phyloP scores from a whole-genome alignment of 768 basidiomycete genomes.

The Flagelloscypha sp. region DNA sequence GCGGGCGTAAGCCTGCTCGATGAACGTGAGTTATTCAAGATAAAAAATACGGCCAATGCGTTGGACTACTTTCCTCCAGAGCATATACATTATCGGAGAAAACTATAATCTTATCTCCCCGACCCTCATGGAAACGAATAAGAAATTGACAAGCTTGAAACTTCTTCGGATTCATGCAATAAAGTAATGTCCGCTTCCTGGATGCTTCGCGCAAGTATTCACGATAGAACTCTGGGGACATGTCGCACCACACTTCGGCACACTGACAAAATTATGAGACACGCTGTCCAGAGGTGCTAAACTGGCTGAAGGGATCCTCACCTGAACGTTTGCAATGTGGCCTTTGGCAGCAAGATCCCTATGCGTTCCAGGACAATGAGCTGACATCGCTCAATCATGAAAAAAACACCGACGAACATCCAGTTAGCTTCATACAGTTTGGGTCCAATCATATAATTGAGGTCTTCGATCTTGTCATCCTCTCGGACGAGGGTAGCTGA shows the following conservation, averaged over 20 bases:
- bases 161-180: slow-evolving; percentile 99
- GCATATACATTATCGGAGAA: slow-evolving; percentile 99
- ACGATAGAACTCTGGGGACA: slow-evolving; percentile 99
- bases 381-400: slow-evolving; percentile 11
- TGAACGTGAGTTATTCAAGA: slow-evolving; percentile 3
- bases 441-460: slow-evolving; percentile 99
- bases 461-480: slow-evolving; percentile 96
- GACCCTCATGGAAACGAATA: slow-evolving; percentile 94
- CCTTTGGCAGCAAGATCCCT: slow-evolving; percentile 96
- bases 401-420: slow-evolving; percentile 50
- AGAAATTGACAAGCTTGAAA: slow-evolving; percentile 99
- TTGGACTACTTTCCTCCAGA: slow-evolving; percentile 63
- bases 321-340: slow-evolving; percentile 99
- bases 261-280: slow-evolving; percentile 45
- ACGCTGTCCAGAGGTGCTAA: slow-evolving; percentile 4
- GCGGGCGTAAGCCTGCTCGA: slow-evolving; percentile 76
- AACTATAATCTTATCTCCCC: slow-evolving; percentile 98
- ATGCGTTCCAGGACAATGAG: slow-evolving; percentile 9
- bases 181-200: slow-evolving; percentile 89
- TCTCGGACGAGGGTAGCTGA: slow-evolving; percentile 95
- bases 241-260: slow-evolving; percentile 99
- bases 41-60: slow-evolving; percentile 3
- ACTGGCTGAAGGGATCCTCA: slow-evolving; percentile 20
- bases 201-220: slow-evolving; percentile 93
- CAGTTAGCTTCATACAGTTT: slow-evolving; percentile 99